Evolutionary conservation across 306 rosid species (phyloP).

Genomic region (Medicago arabica): DNA sequence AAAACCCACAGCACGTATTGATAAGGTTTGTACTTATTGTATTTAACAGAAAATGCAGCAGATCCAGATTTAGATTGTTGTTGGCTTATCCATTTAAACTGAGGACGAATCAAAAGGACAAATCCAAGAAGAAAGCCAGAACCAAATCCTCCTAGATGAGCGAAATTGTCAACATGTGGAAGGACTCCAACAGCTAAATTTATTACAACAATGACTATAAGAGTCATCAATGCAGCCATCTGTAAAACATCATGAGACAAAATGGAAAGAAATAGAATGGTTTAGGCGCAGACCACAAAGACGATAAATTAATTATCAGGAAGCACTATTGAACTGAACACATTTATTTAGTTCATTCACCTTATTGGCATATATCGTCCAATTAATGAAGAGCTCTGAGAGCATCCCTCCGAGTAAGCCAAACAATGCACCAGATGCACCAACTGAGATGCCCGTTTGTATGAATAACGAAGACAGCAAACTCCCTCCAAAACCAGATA

Average conservation of each 20-base stretch:
- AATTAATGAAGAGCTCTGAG: slow-evolving; percentile 82
- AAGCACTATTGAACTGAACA: slow-evolving; percentile 14
- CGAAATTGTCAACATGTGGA: slow-evolving; percentile 91
- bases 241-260: slow-evolving; percentile 43
- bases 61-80: slow-evolving; percentile 38
- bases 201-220: slow-evolving; percentile 57
- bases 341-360: slow-evolving; percentile 44
- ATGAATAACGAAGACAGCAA: slow-evolving; percentile 75
- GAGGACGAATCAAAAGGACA: slow-evolving; percentile 75
- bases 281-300: not conserved
- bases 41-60: slow-evolving; percentile 47
- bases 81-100: slow-evolving; percentile 70
- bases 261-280: slow-evolving; percentile 41
- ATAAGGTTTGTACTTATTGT: slow-evolving; percentile 66
- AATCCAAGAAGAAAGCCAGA: slow-evolving; percentile 92
- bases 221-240: slow-evolving; percentile 73
- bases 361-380: slow-evolving; percentile 89
- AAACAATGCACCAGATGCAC: slow-evolving; percentile 94
- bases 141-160: slow-evolving; percentile 87
- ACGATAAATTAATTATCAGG: slow-evolving; percentile 23
- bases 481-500: slow-evolving; percentile 89
- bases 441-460: slow-evolving; percentile 73
- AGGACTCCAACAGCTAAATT: slow-evolving; percentile 86
- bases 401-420: slow-evolving; percentile 91
- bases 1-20: slow-evolving; percentile 71